Percentiles rank a stretch among this genome's conserved stretches.
Evolutionary conservation across 352 stramenopile species (phyloP).

Genomic region (Globisporangium heterothallicum): DNA sequence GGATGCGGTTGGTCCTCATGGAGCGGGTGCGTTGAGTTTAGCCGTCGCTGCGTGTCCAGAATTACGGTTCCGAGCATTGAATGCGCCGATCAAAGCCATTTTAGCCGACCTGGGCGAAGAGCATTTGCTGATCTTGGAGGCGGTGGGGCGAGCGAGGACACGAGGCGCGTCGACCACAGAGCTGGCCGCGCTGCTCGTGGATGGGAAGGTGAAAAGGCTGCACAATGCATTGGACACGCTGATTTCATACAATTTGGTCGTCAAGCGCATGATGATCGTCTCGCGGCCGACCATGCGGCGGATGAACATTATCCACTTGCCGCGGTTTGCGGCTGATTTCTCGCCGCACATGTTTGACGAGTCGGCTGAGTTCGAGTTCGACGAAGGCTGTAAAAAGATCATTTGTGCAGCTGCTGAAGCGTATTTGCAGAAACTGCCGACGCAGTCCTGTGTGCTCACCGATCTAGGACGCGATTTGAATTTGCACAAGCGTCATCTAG

Average conservation of each 20-base stretch:
- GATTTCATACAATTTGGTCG: slow-evolving; percentile 68
- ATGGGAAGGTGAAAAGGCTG: slow-evolving; percentile 56
- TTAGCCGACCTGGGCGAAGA: slow-evolving; percentile 53
- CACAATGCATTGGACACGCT: slow-evolving; percentile 76
- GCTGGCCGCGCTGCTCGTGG: slow-evolving; percentile 28
- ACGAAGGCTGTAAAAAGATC: slow-evolving; percentile 72
- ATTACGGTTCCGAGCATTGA: slow-evolving; percentile 62
- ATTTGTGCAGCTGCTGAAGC: slow-evolving; percentile 42
- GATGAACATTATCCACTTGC: slow-evolving; percentile 78
- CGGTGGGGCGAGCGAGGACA: slow-evolving; percentile 41
- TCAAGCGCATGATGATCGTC: slow-evolving; percentile 84
- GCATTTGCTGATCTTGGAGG: slow-evolving; percentile 62
- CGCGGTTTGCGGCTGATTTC: slow-evolving; percentile 59
- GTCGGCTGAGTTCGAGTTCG: slow-evolving; percentile 74
- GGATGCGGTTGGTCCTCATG: slow-evolving; percentile 2
- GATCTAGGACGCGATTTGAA: slow-evolving; percentile 65
- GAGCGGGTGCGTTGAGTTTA: slow-evolving; percentile 1
- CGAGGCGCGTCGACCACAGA: slow-evolving; percentile 52
- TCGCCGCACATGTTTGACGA: slow-evolving; percentile 59
- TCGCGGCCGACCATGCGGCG: slow-evolving; percentile 45
- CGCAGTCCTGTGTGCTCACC: slow-evolving; percentile 56
- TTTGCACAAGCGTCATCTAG: slow-evolving; percentile 63
- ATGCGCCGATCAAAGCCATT: slow-evolving; percentile 57
- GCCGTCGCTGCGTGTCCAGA: slow-evolving; percentile 56
- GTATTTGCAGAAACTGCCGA: slow-evolving; percentile 58